Evolutionary conservation across 2,329 filamentous ascomycete genomes (phyloP).

Genomic region (Colletotrichum magnum): DNA sequence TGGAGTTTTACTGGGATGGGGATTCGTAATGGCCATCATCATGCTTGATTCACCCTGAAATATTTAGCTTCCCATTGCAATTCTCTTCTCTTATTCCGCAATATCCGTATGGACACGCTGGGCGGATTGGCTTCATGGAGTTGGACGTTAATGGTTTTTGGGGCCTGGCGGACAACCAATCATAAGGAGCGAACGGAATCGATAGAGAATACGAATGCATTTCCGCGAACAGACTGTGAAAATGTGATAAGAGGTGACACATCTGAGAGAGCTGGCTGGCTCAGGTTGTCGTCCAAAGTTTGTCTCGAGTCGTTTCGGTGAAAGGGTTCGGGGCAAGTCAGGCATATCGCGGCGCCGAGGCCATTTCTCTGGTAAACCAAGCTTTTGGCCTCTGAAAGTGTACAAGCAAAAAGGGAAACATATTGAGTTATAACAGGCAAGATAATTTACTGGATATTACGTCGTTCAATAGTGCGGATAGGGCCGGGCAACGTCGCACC

Average conservation of each 20-base stretch:
- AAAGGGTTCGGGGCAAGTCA: background rate
- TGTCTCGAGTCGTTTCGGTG: conserved; percentile 11
- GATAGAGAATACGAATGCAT: conserved; percentile 34
- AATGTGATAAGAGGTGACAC: background rate
- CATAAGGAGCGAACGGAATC: conserved; percentile 11
- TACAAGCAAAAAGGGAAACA: too few species aligned
- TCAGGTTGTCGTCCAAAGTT: conserved; percentile 19
- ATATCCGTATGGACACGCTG: conserved; percentile 16
- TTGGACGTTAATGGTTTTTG: background rate
- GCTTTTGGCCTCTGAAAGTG: background rate
- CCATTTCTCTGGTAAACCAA: background rate
- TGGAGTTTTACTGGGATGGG: conserved; percentile 12
- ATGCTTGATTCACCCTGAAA: conserved; percentile 22
- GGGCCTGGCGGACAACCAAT: background rate
- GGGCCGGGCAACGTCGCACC: conserved; percentile 16
- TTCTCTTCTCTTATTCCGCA: conserved; percentile 3
- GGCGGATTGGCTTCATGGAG: background rate
- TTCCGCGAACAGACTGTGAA: conserved; percentile 20
- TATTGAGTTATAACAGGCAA: background rate
- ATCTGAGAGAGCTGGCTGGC: background rate
- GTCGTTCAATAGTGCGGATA: conserved; percentile 26
- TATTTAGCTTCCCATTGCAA: conserved; percentile 22
- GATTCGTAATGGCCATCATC: conserved; percentile 29
- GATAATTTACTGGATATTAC: conserved; percentile 3
- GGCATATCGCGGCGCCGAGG: background rate